Evolutionary conservation across 257 asterid species (phyloP), one percentile per base, ranked within the genome.

Genomic region (Paulownia fortunei): DNA sequence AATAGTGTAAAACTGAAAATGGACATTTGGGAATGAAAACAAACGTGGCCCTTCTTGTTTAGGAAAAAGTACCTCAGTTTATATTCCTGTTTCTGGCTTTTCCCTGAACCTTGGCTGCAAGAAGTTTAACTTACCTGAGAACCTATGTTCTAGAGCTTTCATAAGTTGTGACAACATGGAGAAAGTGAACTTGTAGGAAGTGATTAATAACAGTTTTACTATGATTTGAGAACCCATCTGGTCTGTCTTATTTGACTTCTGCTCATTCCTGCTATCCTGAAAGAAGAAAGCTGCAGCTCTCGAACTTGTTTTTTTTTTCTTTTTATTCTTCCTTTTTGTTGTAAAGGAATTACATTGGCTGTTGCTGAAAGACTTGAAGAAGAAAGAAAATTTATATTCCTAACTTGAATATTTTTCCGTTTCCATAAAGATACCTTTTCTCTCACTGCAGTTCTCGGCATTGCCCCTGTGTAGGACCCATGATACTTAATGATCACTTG

Each of bases 241-340:
- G 59, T 21, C 41, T 55, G n/a, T 76, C 58, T 32, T 76, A 6
- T 64, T 9, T 52, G 64, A 24, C 27, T 42, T 73, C 3, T 71
- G 32, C 34, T 54, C 16, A 51, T 15, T 30, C 64, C 10, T 52
- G 76, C 49, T 32, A 19, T 34, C 3, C 12, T 30, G 8, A 4
- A 63, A 13, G 47, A 65, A 6, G 72, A 75, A 10, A 49, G 6
- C 55, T 42, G 42, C 54, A 19, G 12, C 46, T 63, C 47, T 62
- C 23, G 9, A 51, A 18, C 19, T 54, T 26, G 19, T 52, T 23
- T 65, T 4, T 19, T 49, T 65, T n/a, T n/a, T n/a, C n/a, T 23
- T 39, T 2, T 6, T 34, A 39, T 4, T 32, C 3, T 49, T 10
- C 58, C 32, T 27, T n/a, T 27, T 34, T 27, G 2, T 15, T 69